These are phyloP conservation scores for Plasmodium yoelii DNA, from an alignment of 169 alveolate species.

Conservation along the genomic window DNA sequence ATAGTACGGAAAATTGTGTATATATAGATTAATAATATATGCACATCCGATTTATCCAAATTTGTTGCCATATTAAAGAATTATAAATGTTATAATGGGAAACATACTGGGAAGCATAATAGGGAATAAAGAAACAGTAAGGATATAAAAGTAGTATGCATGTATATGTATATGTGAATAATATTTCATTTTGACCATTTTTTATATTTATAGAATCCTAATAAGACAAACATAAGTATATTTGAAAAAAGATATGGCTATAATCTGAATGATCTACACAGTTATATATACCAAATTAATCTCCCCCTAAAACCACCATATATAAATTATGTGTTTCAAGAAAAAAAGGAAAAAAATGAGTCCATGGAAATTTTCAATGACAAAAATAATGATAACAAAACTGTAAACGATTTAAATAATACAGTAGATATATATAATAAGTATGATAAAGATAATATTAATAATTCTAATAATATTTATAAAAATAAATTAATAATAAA, in stretches of 20 bases:
- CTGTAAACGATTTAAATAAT: neutral
- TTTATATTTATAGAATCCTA: constrained; percentile 9
- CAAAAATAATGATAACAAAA: neutral
- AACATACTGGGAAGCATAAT: constrained; percentile 40
- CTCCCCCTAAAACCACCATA: constrained; percentile 56
- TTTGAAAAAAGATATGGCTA: constrained; percentile 64
- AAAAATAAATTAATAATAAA: constrained; percentile 53
- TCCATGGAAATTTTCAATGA: neutral
- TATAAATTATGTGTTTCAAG: constrained; percentile 38
- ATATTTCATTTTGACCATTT: neutral
- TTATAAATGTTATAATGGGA: constrained; percentile 19
- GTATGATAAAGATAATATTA: constrained; percentile 37
- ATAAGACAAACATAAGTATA: constrained; percentile 33
- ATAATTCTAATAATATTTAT: constrained; percentile 48
- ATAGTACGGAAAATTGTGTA: no score
- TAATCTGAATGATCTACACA: constrained; percentile 56
- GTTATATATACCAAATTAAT: constrained; percentile 52
- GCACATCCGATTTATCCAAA: no score
- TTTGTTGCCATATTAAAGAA: no score
- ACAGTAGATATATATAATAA: constrained; percentile 33
- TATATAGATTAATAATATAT: no score
- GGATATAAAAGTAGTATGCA: neutral
- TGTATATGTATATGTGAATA: neutral
- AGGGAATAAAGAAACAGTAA: constrained; percentile 38
- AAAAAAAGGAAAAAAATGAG: neutral